Conservation (phyloP, 2,329 filamentous ascomycete genomes). For the Colletotrichum aenigma region DNA sequence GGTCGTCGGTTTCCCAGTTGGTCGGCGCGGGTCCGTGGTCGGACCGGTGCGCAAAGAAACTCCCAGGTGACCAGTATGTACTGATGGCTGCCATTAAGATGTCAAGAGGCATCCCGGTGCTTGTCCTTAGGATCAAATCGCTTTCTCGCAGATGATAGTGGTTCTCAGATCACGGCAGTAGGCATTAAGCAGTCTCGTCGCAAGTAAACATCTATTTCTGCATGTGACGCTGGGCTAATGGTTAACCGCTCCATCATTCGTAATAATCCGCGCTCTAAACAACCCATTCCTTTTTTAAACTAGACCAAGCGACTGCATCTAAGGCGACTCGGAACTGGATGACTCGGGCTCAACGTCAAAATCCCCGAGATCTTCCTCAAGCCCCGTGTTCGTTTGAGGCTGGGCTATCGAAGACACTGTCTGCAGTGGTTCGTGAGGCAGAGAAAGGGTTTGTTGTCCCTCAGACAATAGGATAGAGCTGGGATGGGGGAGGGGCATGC, state of each 20-base stretch:
- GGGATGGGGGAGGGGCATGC: neutral
- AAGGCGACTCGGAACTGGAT: neutral
- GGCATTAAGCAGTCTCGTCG: neutral
- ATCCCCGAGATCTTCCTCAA: neutral
- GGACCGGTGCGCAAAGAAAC: neutral
- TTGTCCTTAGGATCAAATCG: neutral
- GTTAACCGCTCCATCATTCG: neutral
- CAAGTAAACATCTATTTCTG: neutral
- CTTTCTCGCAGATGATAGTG: neutral
- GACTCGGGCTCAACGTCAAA: neutral
- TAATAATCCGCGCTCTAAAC: neutral
- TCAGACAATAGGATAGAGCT: neutral
- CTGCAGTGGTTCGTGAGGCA: neutral
- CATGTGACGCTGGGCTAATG: neutral
- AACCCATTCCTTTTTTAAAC: neutral
- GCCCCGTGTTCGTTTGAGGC: neutral
- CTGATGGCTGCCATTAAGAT: neutral
- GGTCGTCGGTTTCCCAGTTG: neutral
- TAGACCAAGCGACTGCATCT: neutral
- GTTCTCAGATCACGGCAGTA: neutral
- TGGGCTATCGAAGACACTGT: neutral
- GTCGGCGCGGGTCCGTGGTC: neutral
- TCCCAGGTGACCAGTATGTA: neutral
- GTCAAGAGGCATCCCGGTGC: neutral
- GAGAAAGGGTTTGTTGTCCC: neutral